These are phyloP conservation scores for Maudiozyma saulgeensis DNA, from an alignment of 805 yeast genomes.

Conservation along the genomic window DNA sequence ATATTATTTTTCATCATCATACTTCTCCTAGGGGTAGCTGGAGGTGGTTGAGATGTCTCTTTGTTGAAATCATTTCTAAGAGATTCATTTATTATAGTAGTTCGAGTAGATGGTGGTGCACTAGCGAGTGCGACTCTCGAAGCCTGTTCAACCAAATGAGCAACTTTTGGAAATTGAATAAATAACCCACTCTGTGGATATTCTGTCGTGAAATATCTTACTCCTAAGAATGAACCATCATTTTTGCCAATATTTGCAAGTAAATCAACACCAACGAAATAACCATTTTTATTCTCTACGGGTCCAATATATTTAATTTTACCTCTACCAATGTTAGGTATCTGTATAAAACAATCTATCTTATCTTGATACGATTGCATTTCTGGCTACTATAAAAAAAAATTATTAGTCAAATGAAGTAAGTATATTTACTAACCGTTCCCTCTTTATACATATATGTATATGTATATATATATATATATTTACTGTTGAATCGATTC, in stretches of 20 bases:
- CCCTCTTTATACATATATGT: no score
- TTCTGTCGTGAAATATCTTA: slow-evolving; percentile 55
- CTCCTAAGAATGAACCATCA: slow-evolving; percentile 71
- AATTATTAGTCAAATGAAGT: no score
- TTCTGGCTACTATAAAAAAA: not conserved
- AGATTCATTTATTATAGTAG: not conserved
- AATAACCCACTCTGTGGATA: slow-evolving; percentile 67
- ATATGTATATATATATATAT: no score
- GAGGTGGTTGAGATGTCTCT: not conserved
- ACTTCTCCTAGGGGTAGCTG: not conserved
- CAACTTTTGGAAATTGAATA: slow-evolving; percentile 44
- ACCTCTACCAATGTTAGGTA: slow-evolving; percentile 68
- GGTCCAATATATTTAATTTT: slow-evolving; percentile 61
- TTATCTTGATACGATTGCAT: slow-evolving; percentile 14
- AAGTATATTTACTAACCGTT: no score
- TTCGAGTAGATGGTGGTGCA: not conserved
- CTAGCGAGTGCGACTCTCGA: not conserved
- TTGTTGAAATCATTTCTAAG: no score
- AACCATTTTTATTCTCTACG: slow-evolving; percentile 62
- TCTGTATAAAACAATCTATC: slow-evolving; percentile 30
- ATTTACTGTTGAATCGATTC: no score
- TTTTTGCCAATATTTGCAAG: slow-evolving; percentile 69
- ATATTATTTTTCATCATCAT: not conserved
- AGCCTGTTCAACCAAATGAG: slow-evolving; percentile 17
- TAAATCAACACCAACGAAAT: slow-evolving; percentile 81